Conservation (phyloP, 495 filamentous ascomycete genomes). For the Jackrogersella multiformis region DNA sequence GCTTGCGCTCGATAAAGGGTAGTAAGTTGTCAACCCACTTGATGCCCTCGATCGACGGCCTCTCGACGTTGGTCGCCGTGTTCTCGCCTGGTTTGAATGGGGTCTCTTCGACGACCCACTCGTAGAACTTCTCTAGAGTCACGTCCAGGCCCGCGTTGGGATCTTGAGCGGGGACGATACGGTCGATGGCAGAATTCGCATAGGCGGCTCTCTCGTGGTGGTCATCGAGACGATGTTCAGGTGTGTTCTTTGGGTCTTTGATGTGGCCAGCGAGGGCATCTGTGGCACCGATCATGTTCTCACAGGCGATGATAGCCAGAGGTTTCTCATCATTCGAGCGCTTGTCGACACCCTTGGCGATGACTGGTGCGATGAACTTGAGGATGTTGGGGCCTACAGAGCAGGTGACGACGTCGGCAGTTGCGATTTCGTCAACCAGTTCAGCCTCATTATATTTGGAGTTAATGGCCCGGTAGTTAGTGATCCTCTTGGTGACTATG, state of each 20-base stretch:
- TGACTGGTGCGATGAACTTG: slow-evolving; percentile 92
- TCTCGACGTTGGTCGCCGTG: slow-evolving; percentile 38
- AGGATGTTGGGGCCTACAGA: slow-evolving; percentile 96
- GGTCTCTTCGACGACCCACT: slow-evolving; percentile 92
- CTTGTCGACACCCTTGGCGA: slow-evolving; percentile 86
- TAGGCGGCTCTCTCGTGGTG: slow-evolving; percentile 76
- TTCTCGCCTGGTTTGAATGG: slow-evolving; percentile 74
- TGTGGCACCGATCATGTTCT: slow-evolving; percentile 95
- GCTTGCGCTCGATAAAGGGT: slow-evolving; percentile 98
- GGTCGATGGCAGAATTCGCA: slow-evolving; percentile 97
- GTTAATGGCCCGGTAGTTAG: slow-evolving; percentile 96
- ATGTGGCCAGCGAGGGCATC: slow-evolving; percentile 83
- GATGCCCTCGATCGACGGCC: slow-evolving; percentile 82
- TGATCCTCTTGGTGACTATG: slow-evolving; percentile 81
- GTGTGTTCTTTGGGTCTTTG: slow-evolving; percentile 73
- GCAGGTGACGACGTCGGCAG: slow-evolving; percentile 91
- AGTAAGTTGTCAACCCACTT: slow-evolving; percentile 90
- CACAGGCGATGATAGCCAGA: slow-evolving; percentile 92
- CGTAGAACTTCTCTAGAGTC: slow-evolving; percentile 96
- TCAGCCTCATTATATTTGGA: slow-evolving; percentile 82
- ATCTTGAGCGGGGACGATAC: slow-evolving; percentile 91
- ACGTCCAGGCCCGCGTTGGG: slow-evolving; percentile 84
- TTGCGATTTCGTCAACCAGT: slow-evolving; percentile 82
- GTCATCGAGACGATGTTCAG: slow-evolving; percentile 64
- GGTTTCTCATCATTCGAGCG: slow-evolving; percentile 73